Evolutionary conservation across 306 rosid genomes (phyloP).

Genomic region (Vigna nakashimae): DNA sequence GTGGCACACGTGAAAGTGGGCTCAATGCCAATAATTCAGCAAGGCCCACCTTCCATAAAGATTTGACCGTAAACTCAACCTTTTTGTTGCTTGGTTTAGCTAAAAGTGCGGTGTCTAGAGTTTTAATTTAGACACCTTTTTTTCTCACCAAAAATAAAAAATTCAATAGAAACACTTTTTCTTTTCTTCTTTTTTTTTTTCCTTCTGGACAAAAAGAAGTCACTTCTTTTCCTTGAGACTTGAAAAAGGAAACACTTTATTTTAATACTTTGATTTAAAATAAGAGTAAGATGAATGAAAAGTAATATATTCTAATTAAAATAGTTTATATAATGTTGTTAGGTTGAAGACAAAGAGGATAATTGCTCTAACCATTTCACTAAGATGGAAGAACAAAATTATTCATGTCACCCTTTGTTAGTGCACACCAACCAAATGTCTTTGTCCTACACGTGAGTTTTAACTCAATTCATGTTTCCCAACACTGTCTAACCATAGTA

Average conservation of each 20-base stretch:
- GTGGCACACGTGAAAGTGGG: slow-evolving; percentile 73
- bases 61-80: slow-evolving; percentile 57
- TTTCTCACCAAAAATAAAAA: background rate
- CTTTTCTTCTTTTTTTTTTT: background rate
- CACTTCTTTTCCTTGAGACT: slow-evolving; percentile 1
- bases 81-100: slow-evolving; percentile 15
- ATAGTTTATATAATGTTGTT: slow-evolving; percentile 49
- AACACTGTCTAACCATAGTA: slow-evolving; percentile 33
- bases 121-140: slow-evolving; percentile 24
- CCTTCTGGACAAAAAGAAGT: background rate
- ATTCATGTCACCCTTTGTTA: slow-evolving; percentile 39
- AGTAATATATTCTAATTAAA: background rate
- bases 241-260: background rate
- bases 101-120: slow-evolving; percentile 31
- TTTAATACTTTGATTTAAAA: slow-evolving; percentile 32
- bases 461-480: slow-evolving; percentile 43
- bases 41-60: slow-evolving; percentile 49
- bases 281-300: background rate
- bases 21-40: slow-evolving; percentile 59
- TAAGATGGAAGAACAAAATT: slow-evolving; percentile 34
- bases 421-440: slow-evolving; percentile 45
- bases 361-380: slow-evolving; percentile 27
- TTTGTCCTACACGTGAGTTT: slow-evolving; percentile 31
- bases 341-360: slow-evolving; percentile 66
- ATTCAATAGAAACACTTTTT: background rate